Evolutionary conservation across 345 rosid species (phyloP).

Genomic region (Rhodamnia rubescens): DNA sequence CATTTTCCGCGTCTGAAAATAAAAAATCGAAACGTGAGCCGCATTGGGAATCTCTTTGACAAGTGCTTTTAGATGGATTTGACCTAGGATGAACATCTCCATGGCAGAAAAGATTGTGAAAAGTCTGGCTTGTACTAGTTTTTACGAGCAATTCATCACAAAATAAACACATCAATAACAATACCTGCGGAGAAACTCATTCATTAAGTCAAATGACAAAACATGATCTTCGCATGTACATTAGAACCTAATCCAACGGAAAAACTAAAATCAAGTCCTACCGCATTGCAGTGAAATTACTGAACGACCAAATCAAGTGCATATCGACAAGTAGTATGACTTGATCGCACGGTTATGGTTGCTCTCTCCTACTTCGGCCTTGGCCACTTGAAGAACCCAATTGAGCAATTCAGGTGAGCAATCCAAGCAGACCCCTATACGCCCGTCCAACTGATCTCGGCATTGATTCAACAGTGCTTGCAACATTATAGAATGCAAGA

Average conservation of each 20-base stretch:
- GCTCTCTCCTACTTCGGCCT: not conserved
- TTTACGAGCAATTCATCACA: not conserved
- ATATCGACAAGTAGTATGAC: not conserved
- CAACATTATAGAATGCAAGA: not conserved
- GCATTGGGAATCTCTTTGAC: too few species aligned
- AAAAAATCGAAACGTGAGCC: too few species aligned
- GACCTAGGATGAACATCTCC: not conserved
- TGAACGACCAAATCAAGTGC: not conserved
- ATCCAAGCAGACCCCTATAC: not conserved
- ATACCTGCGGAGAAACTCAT: not conserved
- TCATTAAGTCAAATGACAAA: not conserved
- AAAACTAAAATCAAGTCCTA: not conserved
- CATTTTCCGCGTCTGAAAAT: too few species aligned
- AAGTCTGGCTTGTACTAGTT: not conserved
- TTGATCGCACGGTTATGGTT: not conserved
- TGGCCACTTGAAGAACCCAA: not conserved
- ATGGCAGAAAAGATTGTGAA: too few species aligned
- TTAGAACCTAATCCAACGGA: not conserved
- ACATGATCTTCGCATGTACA: not conserved
- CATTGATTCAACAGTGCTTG: not conserved
- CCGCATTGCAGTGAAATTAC: not conserved
- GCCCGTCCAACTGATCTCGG: not conserved
- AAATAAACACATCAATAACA: not conserved
- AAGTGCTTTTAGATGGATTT: not conserved
- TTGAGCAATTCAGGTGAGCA: not conserved